These are phyloP conservation scores for Ehretia macrophylla DNA, from an alignment of 257 asterid species.

Conservation along the genomic window DNA sequence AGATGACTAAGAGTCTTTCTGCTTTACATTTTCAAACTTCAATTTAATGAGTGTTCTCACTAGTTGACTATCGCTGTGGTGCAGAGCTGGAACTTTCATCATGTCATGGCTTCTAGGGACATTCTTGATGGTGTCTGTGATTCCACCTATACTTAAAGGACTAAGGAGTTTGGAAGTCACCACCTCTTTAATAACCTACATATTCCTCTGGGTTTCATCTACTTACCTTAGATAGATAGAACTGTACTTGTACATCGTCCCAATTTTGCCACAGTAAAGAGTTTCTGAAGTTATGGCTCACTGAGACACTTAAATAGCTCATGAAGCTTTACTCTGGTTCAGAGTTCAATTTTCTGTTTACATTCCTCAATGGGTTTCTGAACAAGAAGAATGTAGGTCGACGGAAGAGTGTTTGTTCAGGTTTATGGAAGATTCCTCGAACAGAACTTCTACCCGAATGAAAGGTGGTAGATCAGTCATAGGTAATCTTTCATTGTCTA, in stretches of 20 bases:
- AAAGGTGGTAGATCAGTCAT: not conserved
- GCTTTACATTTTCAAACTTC: too few species aligned
- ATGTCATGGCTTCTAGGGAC: slow-evolving; percentile 95
- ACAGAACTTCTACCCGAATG: not conserved
- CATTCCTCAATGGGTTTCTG: not conserved
- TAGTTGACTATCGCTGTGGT: not conserved
- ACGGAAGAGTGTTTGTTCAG: too few species aligned
- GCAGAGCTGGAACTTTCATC: slow-evolving; percentile 82
- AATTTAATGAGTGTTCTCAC: not conserved
- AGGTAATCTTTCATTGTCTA: not conserved
- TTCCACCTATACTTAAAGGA: slow-evolving; percentile 88
- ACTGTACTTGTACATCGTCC: slow-evolving; percentile 10
- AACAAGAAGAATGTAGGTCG: too few species aligned
- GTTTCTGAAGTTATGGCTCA: slow-evolving; percentile 12
- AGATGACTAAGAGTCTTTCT: too few species aligned
- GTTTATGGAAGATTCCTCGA: too few species aligned
- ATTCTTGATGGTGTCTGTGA: slow-evolving; percentile 88
- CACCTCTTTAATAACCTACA: slow-evolving; percentile 83
- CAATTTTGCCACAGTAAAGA: slow-evolving; percentile 37
- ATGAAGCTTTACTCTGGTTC: not conserved
- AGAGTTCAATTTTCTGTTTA: not conserved
- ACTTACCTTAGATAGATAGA: slow-evolving; percentile 68
- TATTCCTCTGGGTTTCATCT: slow-evolving; percentile 85
- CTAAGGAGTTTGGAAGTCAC: slow-evolving; percentile 92
- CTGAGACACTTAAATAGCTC: not conserved